Base-by-base conservation (phyloP, 495 filamentous ascomycete genomes). In the Xylaria intraflava region DNA sequence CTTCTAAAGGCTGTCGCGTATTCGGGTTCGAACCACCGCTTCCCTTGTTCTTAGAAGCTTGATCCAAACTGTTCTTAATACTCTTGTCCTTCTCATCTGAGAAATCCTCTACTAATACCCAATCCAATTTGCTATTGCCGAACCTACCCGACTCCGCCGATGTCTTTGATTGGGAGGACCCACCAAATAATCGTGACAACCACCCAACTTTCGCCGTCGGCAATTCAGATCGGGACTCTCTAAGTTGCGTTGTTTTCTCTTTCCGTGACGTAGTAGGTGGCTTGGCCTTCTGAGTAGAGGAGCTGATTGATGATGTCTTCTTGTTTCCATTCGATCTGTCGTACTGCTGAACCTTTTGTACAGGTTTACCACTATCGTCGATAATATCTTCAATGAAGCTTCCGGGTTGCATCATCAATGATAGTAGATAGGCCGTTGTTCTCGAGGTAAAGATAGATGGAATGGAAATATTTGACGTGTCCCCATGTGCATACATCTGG, bases 401-500 rank as follows among this genome's bases (percentile, higher is more conserved):
- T 52, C 84, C 85, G 6, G 80, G 79, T 30, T 89, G 88, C 53
- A 93, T 84, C 42, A 98, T 78, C 3, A 92, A 91, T 1, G 93
- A 95, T 6, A 99, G 77, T 16, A 99, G 75, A 65, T 96, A 90
- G 2, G 94, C 93, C 7, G 91, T 97, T 5, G 89, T 99, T 59
- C 90, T 80, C 1, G 93, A 95, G 0, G 93, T 97, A 66, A 99
- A 99, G 11, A 97, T 72, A 1, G 94, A 86, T 4, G 93, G 90
- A 44, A 97, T 96, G 2, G 89, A 87, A 55, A 97, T 79, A 60
- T 98, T 96, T 27, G 88, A 94, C 3, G 90, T 96, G 68, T 96
- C 90, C 22, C 92, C 93, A 44, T 85, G 78, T 8, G 93, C 94
- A 68, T 95, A 97, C 93, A 99, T 99, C 51, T 91, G 93, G 35